phyloP scores from a whole-genome alignment of 169 alveolate species.

The Cryptosporidium ryanae region DNA sequence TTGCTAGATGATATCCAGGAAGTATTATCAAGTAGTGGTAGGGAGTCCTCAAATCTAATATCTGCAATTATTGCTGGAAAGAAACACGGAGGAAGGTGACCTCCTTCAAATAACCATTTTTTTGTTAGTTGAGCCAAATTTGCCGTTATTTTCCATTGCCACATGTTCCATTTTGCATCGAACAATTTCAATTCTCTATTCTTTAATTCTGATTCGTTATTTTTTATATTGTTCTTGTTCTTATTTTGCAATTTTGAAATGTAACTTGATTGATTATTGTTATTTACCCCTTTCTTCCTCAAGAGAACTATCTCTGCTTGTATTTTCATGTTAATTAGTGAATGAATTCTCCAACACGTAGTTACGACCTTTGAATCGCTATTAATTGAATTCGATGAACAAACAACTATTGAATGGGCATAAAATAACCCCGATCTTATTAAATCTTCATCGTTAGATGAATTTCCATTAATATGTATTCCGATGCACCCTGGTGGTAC shows the following conservation, averaged over 20 bases:
- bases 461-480: constrained; percentile 25
- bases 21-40: constrained; percentile 52
- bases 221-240: neutral
- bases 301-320: constrained; percentile 53
- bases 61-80: constrained; percentile 74
- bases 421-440: constrained; percentile 65
- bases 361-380: constrained; percentile 55
- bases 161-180: constrained; percentile 64
- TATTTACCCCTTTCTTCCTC: constrained; percentile 14
- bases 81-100: constrained; percentile 70
- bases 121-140: constrained; percentile 64
- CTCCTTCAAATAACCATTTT: constrained; percentile 73
- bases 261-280: neutral
- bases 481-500: constrained; percentile 72
- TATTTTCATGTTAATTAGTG: constrained; percentile 62
- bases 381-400: constrained; percentile 42
- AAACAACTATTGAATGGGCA: constrained; percentile 71
- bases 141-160: constrained; percentile 74
- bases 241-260: neutral
- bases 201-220: neutral
- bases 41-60: constrained; percentile 59
- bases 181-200: constrained; percentile 17
- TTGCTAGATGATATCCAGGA: constrained; percentile 51
- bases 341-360: constrained; percentile 66
- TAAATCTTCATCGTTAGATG: constrained; percentile 66